phyloP scores from a whole-genome alignment of 805 yeast species.

The Soucietia sequanensis region DNA sequence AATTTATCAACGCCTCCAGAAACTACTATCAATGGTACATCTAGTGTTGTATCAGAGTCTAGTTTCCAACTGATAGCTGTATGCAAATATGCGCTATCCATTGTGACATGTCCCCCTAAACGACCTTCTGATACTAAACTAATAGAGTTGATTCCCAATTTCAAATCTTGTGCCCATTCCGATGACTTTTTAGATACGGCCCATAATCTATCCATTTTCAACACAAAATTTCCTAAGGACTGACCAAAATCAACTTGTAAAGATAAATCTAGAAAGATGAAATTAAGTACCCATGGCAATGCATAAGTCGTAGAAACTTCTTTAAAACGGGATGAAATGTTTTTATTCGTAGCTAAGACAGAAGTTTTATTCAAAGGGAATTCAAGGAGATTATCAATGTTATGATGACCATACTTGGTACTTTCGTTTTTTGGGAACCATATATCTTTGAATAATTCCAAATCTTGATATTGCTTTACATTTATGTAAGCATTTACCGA shows the following conservation, averaged over 20 bases:
- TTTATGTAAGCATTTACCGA: conserved; percentile 65
- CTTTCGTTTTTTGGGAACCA: conserved; percentile 56
- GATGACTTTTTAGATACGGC: conserved; percentile 62
- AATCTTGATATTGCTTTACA: conserved; percentile 82
- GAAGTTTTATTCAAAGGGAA: background rate
- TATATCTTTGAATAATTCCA: conserved; percentile 76
- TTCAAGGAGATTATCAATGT: too few species aligned
- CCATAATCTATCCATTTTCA: conserved; percentile 64
- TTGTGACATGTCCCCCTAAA: conserved; percentile 64
- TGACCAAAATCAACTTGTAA: conserved; percentile 78
- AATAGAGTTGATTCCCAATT: conserved; percentile 55
- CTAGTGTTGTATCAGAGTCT: conserved; percentile 37
- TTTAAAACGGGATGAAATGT: conserved; percentile 47
- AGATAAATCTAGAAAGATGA: conserved; percentile 50
- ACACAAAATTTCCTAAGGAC: conserved; percentile 65
- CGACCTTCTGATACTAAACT: conserved; percentile 68
- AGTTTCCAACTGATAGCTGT: conserved; percentile 73
- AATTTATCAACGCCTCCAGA: conserved; percentile 56
- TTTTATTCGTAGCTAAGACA: conserved; percentile 26
- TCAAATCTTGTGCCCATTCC: conserved; percentile 69
- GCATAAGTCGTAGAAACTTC: conserved; percentile 63
- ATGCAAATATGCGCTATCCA: conserved; percentile 51
- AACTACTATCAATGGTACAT: conserved; percentile 66
- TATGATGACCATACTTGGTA: too few species aligned
- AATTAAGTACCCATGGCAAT: conserved; percentile 70